Evolutionary conservation across 2,329 filamentous ascomycete species (phyloP), one percentile per base, ranked within the genome.

Genomic region (Aspergillus ruber): DNA sequence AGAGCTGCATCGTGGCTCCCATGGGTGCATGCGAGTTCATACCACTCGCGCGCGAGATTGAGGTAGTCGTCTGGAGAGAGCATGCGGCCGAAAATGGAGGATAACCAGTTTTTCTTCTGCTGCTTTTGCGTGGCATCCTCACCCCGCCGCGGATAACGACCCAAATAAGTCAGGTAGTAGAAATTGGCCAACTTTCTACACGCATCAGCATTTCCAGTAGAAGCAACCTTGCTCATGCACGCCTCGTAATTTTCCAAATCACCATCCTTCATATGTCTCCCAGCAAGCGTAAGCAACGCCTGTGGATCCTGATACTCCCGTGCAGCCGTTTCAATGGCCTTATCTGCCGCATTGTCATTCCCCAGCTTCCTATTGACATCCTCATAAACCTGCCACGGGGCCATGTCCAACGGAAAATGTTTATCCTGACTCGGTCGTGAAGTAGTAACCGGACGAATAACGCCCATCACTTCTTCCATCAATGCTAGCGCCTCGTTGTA

Each of bases 161-260:
- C 60, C 10, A 54, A 52, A n/a, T 35, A 61, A 6, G 55, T 68
- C 39, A 57, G 61, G 44, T 60, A 66, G 50, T 71, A 72, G 47
- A 64, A 65, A 41, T 67, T 65, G 3, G 59, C 69, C 7, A 71
- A 54, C 27, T 58, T 60, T n/a, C 58, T 48, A 48, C 62, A 65
- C 2, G 68, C 64, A 5, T 55, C 47, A 2, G 32, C n/a, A 32
- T 66, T 39, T 6, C 62, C 61, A 2, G 55, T 47, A 12, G 60
- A 58, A 1, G 68, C 68, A 23, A 64, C 63, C 45, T 61, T 61
- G 38, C 40, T 54, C 62, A 71, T 63, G 46, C 54, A 64, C 45
- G 64, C 52, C 50, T 70, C 67, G 44, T 70, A 69, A 29, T 45
- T 44, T 2, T 63, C 57, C 39, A 56, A 48, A 29, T 64, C 52